A percentile compares a stretch with the other conserved stretches of the same genome.
phyloP scores from a whole-genome alignment of 164 flowering plant species.

The Dillenia turbinata region DNA sequence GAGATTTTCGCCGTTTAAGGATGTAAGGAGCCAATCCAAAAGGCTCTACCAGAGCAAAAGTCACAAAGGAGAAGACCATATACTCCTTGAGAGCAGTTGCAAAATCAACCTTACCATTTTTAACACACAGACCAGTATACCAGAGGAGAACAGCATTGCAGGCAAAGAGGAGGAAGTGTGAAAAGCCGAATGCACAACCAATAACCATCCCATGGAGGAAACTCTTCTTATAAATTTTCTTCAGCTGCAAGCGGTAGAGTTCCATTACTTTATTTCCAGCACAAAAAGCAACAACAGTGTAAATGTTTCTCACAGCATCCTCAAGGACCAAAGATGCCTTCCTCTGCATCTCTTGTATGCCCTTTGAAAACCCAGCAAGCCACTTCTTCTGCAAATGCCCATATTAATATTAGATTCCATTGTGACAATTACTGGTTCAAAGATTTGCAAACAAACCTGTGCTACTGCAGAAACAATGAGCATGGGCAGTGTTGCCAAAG shows the following conservation, averaged over 20 bases:
- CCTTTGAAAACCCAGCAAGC: conserved; percentile 98
- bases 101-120: conserved; percentile 32
- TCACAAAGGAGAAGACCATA: conserved; percentile 94
- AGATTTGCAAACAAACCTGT: conserved; percentile 50
- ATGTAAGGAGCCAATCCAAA: conserved; percentile 98
- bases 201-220: conserved; percentile 88
- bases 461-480: conserved; percentile 84
- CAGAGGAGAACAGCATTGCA: conserved; percentile 96
- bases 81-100: conserved; percentile 87
- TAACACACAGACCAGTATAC: conserved; percentile 73
- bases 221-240: conserved; percentile 69
- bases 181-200: conserved; percentile 90
- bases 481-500: conserved; percentile 85
- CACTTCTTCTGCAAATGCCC: conserved; percentile 73
- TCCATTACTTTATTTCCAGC: conserved; percentile 97
- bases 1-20: conserved; percentile 80
- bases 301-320: conserved; percentile 97
- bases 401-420: conserved; percentile 1
- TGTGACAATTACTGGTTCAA: neutral
- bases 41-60: conserved; percentile 96
- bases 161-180: conserved; percentile 97
- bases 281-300: conserved; percentile 96
- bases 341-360: conserved; percentile 97
- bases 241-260: conserved; percentile 74
- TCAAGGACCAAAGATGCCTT: conserved; percentile 96